Base-by-base conservation (phyloP, 305 asterid species). In the Fraxinus sp. region DNA sequence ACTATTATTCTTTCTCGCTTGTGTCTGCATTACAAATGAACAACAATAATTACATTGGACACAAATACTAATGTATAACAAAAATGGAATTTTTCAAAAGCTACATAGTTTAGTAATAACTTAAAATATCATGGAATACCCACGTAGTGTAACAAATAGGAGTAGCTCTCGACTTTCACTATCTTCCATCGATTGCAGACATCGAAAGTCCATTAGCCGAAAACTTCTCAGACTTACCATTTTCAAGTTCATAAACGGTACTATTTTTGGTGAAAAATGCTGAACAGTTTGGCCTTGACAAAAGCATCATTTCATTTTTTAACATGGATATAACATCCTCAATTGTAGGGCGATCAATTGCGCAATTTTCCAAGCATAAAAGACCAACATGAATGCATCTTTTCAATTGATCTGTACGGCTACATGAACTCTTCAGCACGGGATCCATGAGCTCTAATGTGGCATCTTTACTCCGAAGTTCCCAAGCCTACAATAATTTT, bases 311-410 rank as follows among this genome's bases (percentile, higher is more conserved):
- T 62, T 86, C 92, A 59, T 81, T 86, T 80, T 78, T 84, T 0
- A 91, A 75, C 95, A 90, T 87, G 16, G 83, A 72, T 35, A 90
- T 30, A 81, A 90, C 92, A 75, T 88, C 89, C 59, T 85, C 85
- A 68, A 86, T 89, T 41, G 82, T 86, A 28, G 96, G 96, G 32
- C 95, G 91, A 87, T 93, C 90, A 3, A 3, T 81, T 18, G 95
- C 91, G 39, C 43, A 80, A 80, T 91, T 89, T 83, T 93, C 90
- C 1, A 93, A 91, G 18, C 95, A 93, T 8, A 92, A n/a, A 37
- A 93, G 90, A 6, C 92, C 92, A 0, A 90, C 85, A 72, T 92
- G 90, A 13, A 92, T 82, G 72, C 89, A 89, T 84, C 88, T 86
- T 24, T 86, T 81, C 72, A 90, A 0, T 78, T 84, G 88, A 14